phyloP scores from a whole-genome alignment of 2,329 filamentous ascomycete species.

The Cladobotryum mycophilum region DNA sequence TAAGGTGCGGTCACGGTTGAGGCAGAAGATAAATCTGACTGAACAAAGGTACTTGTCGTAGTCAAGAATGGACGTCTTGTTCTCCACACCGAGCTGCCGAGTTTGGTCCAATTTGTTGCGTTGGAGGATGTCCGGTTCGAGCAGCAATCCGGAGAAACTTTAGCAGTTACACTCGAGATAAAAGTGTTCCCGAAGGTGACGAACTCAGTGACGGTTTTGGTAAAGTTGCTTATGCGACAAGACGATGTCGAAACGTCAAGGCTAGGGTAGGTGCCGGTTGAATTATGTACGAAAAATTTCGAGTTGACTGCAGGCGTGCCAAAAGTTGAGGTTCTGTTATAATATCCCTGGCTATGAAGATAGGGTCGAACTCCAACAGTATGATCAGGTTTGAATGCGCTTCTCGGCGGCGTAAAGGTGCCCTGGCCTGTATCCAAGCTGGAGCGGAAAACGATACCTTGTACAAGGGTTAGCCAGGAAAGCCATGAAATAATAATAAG shows the following conservation, averaged over 20 bases:
- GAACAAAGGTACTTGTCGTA: neutral
- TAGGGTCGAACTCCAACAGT: neutral
- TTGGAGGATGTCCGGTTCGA: neutral
- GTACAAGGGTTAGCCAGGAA: conserved; percentile 13
- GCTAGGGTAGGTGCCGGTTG: neutral
- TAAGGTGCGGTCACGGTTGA: neutral
- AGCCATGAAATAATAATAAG: conserved; percentile 6
- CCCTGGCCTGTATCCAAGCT: conserved; percentile 1
- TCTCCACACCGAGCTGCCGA: neutral
- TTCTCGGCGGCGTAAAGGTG: neutral
- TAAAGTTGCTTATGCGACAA: neutral
- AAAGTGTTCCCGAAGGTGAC: neutral
- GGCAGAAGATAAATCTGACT: neutral
- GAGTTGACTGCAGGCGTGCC: neutral
- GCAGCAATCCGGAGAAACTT: neutral
- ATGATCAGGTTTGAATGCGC: neutral
- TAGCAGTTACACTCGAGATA: neutral
- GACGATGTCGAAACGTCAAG: neutral
- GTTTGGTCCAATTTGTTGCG: neutral
- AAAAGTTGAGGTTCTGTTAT: neutral
- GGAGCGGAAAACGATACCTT: conserved; percentile 4
- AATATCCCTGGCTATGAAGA: neutral
- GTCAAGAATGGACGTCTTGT: neutral
- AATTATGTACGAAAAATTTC: neutral
- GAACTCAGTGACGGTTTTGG: neutral